Percentiles rank a stretch among this genome's conserved stretches.
Evolutionary conservation across 306 rosid species (phyloP).

Genomic region (Pyrus pyrifolia): DNA sequence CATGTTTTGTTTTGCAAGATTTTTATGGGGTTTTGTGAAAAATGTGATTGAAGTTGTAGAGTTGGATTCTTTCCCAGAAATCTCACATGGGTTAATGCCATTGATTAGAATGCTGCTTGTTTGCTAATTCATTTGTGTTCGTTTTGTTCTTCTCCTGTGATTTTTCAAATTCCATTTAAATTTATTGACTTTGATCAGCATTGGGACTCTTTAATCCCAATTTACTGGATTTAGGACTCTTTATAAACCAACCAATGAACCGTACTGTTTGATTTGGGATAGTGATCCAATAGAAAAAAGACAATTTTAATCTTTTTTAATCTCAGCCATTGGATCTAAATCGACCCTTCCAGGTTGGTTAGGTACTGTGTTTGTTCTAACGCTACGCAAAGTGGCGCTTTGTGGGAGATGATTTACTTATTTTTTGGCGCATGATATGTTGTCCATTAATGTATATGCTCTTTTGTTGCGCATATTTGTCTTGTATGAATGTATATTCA

Average conservation of each 20-base stretch:
- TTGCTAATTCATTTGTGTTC: no score
- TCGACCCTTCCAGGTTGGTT: neutral
- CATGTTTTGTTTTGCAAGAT: neutral
- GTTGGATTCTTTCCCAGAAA: neutral
- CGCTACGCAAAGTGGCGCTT: neutral
- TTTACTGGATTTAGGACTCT: neutral
- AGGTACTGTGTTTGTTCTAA: conserved; percentile 1
- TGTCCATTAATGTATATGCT: neutral
- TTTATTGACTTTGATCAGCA: neutral
- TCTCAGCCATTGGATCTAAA: neutral
- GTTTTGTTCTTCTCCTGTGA: neutral
- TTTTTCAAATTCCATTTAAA: neutral
- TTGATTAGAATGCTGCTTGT: neutral
- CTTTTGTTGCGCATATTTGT: neutral
- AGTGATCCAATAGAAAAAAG: neutral
- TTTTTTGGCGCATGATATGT: neutral
- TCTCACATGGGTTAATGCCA: neutral
- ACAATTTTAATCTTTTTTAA: neutral
- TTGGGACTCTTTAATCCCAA: neutral
- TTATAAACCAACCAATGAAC: neutral
- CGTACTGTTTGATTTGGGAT: neutral
- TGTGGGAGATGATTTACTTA: neutral
- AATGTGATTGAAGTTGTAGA: neutral
- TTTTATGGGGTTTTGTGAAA: neutral
- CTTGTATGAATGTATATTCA: neutral